These are phyloP conservation scores for Phoenix dactylifera DNA, from an alignment of 176 grass and related monocot genomes.

Conservation along the genomic window DNA sequence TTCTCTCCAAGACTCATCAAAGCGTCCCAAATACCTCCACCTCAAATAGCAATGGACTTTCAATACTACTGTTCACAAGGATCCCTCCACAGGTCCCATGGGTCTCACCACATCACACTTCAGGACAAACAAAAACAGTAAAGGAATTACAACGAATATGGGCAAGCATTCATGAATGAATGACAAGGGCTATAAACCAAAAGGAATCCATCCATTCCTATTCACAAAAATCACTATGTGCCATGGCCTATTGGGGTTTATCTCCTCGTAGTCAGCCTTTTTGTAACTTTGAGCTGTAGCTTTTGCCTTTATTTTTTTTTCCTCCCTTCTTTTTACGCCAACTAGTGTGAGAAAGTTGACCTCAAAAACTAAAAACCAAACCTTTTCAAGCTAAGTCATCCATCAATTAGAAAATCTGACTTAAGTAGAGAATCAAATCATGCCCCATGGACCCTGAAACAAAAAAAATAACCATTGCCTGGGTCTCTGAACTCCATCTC, in stretches of 20 bases:
- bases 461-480: neutral
- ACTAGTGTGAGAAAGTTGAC: conserved; percentile 37
- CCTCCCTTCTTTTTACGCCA: conserved; percentile 30
- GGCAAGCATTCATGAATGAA: neutral
- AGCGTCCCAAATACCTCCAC: neutral
- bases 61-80: neutral
- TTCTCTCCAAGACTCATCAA: neutral
- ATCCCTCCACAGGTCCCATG: neutral
- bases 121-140: neutral
- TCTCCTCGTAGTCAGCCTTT: neutral
- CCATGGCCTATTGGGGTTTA: neutral
- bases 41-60: neutral
- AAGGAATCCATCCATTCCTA: conserved; percentile 15
- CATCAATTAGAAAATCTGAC: conserved; percentile 25
- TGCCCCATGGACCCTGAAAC: conserved; percentile 9
- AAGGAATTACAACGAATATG: neutral
- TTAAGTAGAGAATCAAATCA: conserved; percentile 31
- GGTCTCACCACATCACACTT: neutral
- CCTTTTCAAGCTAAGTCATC: conserved; percentile 42
- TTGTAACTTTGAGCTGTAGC: conserved; percentile 29
- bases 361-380: conserved; percentile 34
- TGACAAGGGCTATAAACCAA: conserved; percentile 4
- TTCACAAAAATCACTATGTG: conserved; percentile 29
- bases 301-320: conserved; percentile 19
- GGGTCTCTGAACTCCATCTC: neutral